Evolutionary conservation across 2,329 filamentous ascomycete species (phyloP), one percentile per base, ranked within the genome.

Genomic region (Aureobasidium namibiae): DNA sequence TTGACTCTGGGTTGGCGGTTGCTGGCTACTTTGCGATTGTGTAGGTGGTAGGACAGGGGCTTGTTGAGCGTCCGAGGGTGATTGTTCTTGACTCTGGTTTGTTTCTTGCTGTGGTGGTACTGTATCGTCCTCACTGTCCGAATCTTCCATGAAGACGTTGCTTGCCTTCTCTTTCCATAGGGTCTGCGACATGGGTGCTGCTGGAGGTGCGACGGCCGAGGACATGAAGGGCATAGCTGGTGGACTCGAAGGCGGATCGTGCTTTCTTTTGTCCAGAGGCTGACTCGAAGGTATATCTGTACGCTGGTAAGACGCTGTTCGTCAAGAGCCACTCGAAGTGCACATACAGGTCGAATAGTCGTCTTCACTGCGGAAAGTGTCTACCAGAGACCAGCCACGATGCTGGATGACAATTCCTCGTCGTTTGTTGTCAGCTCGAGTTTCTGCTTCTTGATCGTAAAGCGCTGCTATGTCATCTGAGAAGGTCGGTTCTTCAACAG

Each of bases 151-250:
- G 29, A 58, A 75, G 70, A 56, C 65, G 74, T 48, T 29, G 73
- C 63, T 75, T 1, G 36, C 13, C 13, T n/a, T 44, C 6, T 76
- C 31, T 68, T 73, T 74, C 49, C 71, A 67, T 63, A 70, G 70
- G 9, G 72, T 71, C 60, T 52, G 52, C n/a, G 42, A 36, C 39
- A 31, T 60, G 53, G n/a, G 65, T 63, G 14, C 70, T 70, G 29
- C 73, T 71, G 1, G 82, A 82, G 66, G 76, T 26, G 75, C 67
- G 21, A 84, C 71, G 2, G 84, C 81, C 14, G 85, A 85, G 7
- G 85, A 86, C 39, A 81, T 76, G 38, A 80, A 76, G 26, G 82
- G 73, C 83, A 88, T 87, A 58, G 79, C 81, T n/a, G 80, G 82
- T 39, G 76, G 75, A 29, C 76, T 79, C 1, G 74, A 76, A 50